Conservation (phyloP, 352 stramenopile species). For the Phytophthora palmivora region DNA sequence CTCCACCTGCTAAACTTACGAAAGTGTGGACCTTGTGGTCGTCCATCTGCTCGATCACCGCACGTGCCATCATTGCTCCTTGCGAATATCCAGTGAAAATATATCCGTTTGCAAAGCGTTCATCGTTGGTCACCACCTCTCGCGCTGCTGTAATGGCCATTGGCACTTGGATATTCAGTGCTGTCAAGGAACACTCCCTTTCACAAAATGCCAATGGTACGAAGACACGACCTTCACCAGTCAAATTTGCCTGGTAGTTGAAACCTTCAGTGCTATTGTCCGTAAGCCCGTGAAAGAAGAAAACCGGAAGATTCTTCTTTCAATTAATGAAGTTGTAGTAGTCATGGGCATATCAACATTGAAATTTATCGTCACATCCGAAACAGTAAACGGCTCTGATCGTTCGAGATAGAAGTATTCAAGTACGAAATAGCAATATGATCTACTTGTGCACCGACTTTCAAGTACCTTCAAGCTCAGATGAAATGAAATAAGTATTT, state of each 20-base stretch:
- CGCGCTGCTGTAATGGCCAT: constrained; percentile 51
- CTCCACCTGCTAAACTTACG: constrained; percentile 46
- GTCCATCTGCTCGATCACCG: constrained; percentile 64
- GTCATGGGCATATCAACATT: not conserved
- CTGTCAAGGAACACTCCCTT: constrained; percentile 34
- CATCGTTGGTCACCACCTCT: constrained; percentile 24
- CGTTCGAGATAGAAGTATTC: too few species aligned
- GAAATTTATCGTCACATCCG: constrained; percentile 10
- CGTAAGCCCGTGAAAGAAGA: constrained; percentile 62
- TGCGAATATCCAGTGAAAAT: constrained; percentile 59
- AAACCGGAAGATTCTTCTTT: constrained; percentile 40
- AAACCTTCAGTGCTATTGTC: constrained; percentile 28
- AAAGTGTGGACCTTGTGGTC: constrained; percentile 58
- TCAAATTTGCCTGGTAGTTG: constrained; percentile 42
- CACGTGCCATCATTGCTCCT: constrained; percentile 47
- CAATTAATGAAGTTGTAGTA: constrained; percentile 1
- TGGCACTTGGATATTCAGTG: constrained; percentile 42
- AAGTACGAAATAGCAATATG: too few species aligned
- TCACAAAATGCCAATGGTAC: constrained; percentile 50
- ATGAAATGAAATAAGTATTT: too few species aligned
- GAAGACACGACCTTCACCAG: constrained; percentile 36
- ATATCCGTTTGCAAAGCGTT: constrained; percentile 42
- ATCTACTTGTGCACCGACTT: too few species aligned
- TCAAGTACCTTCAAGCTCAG: constrained; percentile 15
- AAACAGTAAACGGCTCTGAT: constrained; percentile 23